Percentiles rank a stretch among this genome's conserved stretches.
Conservation (phyloP, 1,284 basidiomycete species). For the Athelia sp. region DNA sequence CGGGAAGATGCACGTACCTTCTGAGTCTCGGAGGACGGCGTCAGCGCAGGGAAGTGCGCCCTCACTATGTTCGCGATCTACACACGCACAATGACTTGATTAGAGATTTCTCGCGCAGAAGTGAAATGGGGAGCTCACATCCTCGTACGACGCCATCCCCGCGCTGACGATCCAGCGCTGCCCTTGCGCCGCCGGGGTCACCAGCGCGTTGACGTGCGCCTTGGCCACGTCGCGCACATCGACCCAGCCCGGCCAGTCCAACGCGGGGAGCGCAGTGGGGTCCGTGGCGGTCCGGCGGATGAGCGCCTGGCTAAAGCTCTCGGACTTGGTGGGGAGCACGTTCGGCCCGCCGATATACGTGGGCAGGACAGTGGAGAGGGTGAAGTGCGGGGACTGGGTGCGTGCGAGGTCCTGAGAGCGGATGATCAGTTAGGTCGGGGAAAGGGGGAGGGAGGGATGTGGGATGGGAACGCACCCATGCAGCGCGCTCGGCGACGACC, state of each 20-base stretch:
- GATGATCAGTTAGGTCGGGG: background rate
- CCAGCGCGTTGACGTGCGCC: background rate
- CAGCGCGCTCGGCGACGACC: slow-evolving; percentile 1
- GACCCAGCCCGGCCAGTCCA: slow-evolving; percentile 1
- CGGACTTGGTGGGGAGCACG: background rate
- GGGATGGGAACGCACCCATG: background rate
- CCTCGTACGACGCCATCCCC: background rate
- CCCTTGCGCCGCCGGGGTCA: background rate
- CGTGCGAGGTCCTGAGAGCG: background rate
- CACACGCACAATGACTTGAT: background rate
- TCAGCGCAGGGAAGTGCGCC: background rate
- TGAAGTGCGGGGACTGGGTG: background rate
- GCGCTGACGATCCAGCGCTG: slow-evolving; percentile 1
- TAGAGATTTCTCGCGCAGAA: background rate
- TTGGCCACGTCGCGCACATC: background rate
- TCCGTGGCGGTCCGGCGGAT: background rate
- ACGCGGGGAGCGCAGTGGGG: background rate
- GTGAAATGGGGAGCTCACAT: background rate
- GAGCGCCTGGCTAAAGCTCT: background rate
- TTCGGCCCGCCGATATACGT: background rate
- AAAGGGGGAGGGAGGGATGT: background rate
- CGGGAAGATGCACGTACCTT: background rate
- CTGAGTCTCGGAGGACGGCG: background rate
- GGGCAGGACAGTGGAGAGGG: background rate
- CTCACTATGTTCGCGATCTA: background rate